Base-by-base conservation (phyloP, 805 yeast species). In the Wickerhamiella sergipiensis region DNA sequence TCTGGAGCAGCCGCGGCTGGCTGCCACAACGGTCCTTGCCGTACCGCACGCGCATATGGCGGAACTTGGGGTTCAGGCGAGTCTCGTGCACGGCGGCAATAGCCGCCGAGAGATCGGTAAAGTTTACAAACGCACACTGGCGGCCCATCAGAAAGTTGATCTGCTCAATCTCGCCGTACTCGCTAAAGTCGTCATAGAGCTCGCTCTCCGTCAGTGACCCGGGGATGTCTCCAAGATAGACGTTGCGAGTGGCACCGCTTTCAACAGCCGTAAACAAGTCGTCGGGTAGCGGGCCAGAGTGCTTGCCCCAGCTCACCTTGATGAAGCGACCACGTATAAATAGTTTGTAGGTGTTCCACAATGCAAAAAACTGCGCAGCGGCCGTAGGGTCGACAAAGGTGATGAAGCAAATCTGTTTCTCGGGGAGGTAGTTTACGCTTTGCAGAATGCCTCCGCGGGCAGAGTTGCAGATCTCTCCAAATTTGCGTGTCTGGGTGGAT, bases 251-350 rank as follows among this genome's bases (percentile, higher is more conserved):
- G 0, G 97, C 97, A 42, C 97, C 97, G 56, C 85, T 83, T 21
- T 92, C 81, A 23, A 89, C 95, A 0, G 97, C 97, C 52, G 85
- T 70, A 7, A 89, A 83, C 52, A 90, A 75, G 2, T 95, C 88
- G 58, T 85, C 84, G 10, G 94, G 81, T 56, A 90, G 73, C 1
- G 95, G 88, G 10, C 97, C 97, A 6, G 95, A 81, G 64, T 90
- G 96, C 67, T 87, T 89, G 46, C 97, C 98, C 97, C 98, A 90
- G 19, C 97, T 96, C 51, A 90, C 88, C 65, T 85, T 86, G 57
- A 90, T 83, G 61, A 89, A 77, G 61, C 94, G 76, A 64, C 82
- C 83, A 63, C 85, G 95, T 53, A 90, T 83, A 18, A 88, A 78
- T 53, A 90, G 72, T 0, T 96, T 96, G 62, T 88, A 94, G 56